A percentile compares a stretch with the other conserved stretches of the same genome.
phyloP scores from a whole-genome alignment of 805 yeast species.

The Hanseniaspora meyeri region DNA sequence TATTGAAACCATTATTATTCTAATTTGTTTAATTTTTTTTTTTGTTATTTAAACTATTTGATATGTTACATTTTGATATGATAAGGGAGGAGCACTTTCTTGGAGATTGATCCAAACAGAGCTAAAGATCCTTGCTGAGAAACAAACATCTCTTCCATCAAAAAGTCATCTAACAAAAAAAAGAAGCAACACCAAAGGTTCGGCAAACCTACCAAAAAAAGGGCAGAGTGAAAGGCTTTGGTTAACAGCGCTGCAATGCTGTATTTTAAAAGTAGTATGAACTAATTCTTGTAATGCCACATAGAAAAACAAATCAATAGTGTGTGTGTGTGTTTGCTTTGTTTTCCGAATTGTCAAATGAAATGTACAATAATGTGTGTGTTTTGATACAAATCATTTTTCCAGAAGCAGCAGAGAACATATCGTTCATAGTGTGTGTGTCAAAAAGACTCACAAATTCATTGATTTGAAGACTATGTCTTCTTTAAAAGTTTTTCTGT shows the following conservation, averaged over 20 bases:
- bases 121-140: no score
- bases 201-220: no score
- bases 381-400: background rate
- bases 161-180: no score
- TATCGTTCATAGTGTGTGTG: background rate
- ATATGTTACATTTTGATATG: background rate
- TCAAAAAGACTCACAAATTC: no score
- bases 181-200: no score
- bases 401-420: background rate
- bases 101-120: background rate
- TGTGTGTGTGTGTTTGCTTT: background rate
- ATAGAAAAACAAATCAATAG: background rate
- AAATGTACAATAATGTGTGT: background rate
- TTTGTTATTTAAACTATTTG: background rate
- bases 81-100: background rate
- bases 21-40: background rate
- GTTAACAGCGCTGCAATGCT: no score
- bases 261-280: no score
- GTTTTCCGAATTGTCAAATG: background rate
- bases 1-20: background rate
- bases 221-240: no score
- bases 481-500: background rate
- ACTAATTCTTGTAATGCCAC: no score
- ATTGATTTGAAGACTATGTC: background rate
- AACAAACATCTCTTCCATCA: no score